Evolutionary conservation across 1,284 basidiomycete genomes (phyloP).

Genomic region (Singerocomus inundabilis): DNA sequence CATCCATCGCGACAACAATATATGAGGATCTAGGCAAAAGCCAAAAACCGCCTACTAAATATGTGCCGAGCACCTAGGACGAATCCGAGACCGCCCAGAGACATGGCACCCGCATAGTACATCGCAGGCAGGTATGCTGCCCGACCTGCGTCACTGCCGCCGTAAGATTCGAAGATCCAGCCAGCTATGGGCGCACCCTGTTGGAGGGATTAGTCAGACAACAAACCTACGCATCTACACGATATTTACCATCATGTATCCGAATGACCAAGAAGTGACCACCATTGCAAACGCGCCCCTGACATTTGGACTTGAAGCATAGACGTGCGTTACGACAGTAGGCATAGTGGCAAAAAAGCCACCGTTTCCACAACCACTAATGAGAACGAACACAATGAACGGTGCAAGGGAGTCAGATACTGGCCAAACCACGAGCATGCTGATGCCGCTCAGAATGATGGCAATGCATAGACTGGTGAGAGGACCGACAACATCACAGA

Average conservation of each 20-base stretch:
- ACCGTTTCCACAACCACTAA: constrained; percentile 34
- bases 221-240: background rate
- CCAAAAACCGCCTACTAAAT: constrained; percentile 11
- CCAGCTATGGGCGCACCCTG: constrained; percentile 27
- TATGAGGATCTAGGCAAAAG: constrained; percentile 10
- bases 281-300: constrained; percentile 34
- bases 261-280: constrained; percentile 32
- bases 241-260: constrained; percentile 27
- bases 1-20: background rate
- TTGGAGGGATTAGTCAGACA: background rate
- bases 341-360: constrained; percentile 38
- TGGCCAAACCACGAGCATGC: constrained; percentile 36
- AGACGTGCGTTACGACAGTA: constrained; percentile 32
- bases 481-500: constrained; percentile 35
- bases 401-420: constrained; percentile 31
- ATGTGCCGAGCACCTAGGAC: constrained; percentile 16
- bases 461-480: constrained; percentile 27
- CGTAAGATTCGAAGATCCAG: constrained; percentile 32
- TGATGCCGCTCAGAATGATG: constrained; percentile 29
- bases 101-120: constrained; percentile 33
- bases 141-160: constrained; percentile 22
- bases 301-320: constrained; percentile 21
- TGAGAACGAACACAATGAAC: constrained; percentile 30
- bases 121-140: constrained; percentile 31
- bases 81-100: constrained; percentile 24